Percentiles rank a stretch among this genome's conserved stretches.
Conservation (phyloP, 176 grass and related monocot genomes). For the Thinopyrum elongatum region DNA sequence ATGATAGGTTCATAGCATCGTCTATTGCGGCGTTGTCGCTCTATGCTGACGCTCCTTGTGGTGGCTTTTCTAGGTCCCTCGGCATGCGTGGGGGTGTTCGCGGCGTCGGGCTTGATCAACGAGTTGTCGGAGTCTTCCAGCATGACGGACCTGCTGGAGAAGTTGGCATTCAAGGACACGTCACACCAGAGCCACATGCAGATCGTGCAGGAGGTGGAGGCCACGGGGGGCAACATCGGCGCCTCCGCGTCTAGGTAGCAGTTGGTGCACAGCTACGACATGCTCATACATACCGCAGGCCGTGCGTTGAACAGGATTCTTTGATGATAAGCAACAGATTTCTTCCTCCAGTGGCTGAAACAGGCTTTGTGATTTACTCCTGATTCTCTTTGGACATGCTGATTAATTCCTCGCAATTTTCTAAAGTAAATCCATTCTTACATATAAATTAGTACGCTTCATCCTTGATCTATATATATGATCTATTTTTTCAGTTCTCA, state of each 20-base stretch:
- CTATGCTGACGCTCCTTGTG: not conserved
- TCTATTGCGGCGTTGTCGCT: not conserved
- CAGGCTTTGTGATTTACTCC: too few species aligned
- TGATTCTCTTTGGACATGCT: too few species aligned
- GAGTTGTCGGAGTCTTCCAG: conserved; percentile 36
- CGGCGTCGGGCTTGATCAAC: conserved; percentile 68
- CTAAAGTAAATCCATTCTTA: too few species aligned
- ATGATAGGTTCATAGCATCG: not conserved
- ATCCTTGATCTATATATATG: too few species aligned
- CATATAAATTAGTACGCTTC: not conserved
- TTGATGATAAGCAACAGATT: too few species aligned
- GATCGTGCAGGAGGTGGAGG: conserved; percentile 58
- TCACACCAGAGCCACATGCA: conserved; percentile 50
- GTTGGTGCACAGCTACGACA: conserved; percentile 79
- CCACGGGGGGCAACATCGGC: conserved; percentile 54
- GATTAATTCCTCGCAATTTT: too few species aligned
- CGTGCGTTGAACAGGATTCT: too few species aligned
- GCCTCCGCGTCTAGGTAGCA: conserved; percentile 62
- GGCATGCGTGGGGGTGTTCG: conserved; percentile 62
- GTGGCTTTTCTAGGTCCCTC: conserved; percentile 51
- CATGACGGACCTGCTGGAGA: conserved; percentile 62
- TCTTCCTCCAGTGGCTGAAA: too few species aligned
- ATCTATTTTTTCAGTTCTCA: too few species aligned
- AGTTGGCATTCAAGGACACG: conserved; percentile 88
- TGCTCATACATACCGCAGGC: conserved; percentile 60